Conservation (phyloP, 306 rosid genomes). For the Trifolium repens region DNA sequence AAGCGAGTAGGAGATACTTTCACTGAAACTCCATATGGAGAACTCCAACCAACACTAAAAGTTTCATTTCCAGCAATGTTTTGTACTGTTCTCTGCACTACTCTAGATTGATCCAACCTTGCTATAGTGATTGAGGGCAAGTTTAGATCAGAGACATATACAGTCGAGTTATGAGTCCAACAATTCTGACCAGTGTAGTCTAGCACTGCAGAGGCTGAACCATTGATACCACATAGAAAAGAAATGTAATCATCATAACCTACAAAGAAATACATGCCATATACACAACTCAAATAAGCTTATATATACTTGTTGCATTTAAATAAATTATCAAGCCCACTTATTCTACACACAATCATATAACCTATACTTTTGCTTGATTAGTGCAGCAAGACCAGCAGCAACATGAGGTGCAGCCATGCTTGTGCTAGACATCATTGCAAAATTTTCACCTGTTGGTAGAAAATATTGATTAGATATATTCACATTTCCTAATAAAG, state of each 20-base stretch:
- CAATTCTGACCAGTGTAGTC: constrained; percentile 85
- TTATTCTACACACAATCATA: too few species aligned
- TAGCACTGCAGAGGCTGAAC: constrained; percentile 76
- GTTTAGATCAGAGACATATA: constrained; percentile 77
- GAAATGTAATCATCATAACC: constrained; percentile 86
- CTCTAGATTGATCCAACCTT: constrained; percentile 67
- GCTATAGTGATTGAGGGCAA: constrained; percentile 90
- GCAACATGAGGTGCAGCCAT: constrained; percentile 99
- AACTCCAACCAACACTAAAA: constrained; percentile 79
- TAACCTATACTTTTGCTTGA: constrained; percentile 61
- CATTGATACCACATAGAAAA: constrained; percentile 83
- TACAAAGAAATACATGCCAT: constrained; percentile 34
- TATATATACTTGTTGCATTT: not conserved
- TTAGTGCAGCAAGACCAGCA: constrained; percentile 92
- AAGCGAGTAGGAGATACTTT: constrained; percentile 75
- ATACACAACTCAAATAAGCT: constrained; percentile 29
- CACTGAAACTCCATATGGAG: constrained; percentile 77
- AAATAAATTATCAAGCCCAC: too few species aligned
- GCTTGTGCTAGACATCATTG: constrained; percentile 98
- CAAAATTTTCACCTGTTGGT: constrained; percentile 88
- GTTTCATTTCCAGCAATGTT: constrained; percentile 75
- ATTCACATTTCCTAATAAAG: not conserved
- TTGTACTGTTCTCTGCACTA: constrained; percentile 63
- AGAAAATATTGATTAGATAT: constrained; percentile 26
- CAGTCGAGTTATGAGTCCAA: constrained; percentile 55